Evolutionary conservation across 208 protist genomes (phyloP).

Genomic region (Strigomonas culicis): DNA sequence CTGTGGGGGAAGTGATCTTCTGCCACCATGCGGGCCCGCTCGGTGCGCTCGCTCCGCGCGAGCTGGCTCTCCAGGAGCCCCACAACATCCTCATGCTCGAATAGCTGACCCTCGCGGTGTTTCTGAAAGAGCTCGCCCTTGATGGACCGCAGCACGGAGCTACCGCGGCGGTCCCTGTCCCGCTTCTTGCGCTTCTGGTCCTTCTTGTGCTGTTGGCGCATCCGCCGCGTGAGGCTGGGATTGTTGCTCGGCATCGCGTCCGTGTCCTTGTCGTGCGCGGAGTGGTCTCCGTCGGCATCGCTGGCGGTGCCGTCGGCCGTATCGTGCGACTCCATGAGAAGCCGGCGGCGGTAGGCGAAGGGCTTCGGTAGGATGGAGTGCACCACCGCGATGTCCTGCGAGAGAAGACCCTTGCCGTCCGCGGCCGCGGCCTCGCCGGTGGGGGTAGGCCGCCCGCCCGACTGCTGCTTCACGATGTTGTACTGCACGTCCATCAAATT

Average conservation of each 20-base stretch:
- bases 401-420: too few relatives aligned
- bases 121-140: conserved; percentile 2
- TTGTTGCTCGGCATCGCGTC: too few relatives aligned
- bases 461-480: conserved; percentile 61
- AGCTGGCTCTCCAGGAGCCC: conserved; percentile 60
- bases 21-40: conserved; percentile 51
- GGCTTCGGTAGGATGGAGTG: conserved; percentile 71
- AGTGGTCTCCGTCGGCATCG: conserved; percentile 26
- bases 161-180: background rate
- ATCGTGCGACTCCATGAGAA: conserved; percentile 23
- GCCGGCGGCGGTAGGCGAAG: conserved; percentile 67
- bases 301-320: conserved; percentile 13
- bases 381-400: conserved; percentile 50
- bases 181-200: background rate
- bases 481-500: conserved; percentile 74
- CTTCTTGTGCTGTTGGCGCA: conserved; percentile 5
- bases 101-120: conserved; percentile 13
- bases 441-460: too few relatives aligned
- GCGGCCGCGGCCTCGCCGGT: too few relatives aligned
- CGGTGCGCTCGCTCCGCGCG: conserved; percentile 41
- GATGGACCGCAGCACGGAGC: background rate
- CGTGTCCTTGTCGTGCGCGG: too few relatives aligned
- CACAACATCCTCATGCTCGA: conserved; percentile 48
- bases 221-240: background rate
- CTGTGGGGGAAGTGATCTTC: conserved; percentile 43